A percentile compares a stretch with the other conserved stretches of the same genome.
Evolutionary conservation across 1,139 yeast species (phyloP).

Genomic region (Debaryomycetaceae sp.): DNA sequence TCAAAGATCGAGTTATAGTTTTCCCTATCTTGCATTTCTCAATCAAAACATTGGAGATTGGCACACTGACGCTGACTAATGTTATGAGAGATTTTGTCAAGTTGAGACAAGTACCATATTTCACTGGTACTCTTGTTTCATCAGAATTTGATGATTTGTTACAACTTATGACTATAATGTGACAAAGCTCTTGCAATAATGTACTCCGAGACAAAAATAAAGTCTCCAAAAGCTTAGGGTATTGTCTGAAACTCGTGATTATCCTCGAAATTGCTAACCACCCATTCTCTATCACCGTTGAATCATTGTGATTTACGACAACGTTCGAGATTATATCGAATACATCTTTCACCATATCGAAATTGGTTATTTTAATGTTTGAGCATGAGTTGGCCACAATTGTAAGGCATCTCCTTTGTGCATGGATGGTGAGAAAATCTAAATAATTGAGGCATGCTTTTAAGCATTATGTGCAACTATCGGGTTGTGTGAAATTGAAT

Average conservation of each 20-base stretch:
- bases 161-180: constrained; percentile 27
- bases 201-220: constrained; percentile 33
- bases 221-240: constrained; percentile 44
- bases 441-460: constrained; percentile 67
- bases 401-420: constrained; percentile 77
- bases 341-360: constrained; percentile 50
- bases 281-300: constrained; percentile 63
- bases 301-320: constrained; percentile 57
- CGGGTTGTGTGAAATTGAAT: constrained; percentile 45
- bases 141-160: constrained; percentile 22
- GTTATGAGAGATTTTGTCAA: constrained; percentile 43
- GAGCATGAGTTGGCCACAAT: constrained; percentile 78
- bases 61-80: constrained; percentile 35
- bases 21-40: constrained; percentile 39
- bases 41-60: constrained; percentile 38
- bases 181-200: constrained; percentile 25
- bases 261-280: constrained; percentile 67
- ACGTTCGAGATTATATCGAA: constrained; percentile 63
- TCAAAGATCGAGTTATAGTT: constrained; percentile 44
- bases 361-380: constrained; percentile 42
- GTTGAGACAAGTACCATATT: constrained; percentile 32
- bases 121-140: constrained; percentile 21
- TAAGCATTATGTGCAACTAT: constrained; percentile 57
- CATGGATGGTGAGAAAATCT: constrained; percentile 87
- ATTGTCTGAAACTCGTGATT: constrained; percentile 48